Evolutionary conservation across 805 yeast species (phyloP), one percentile per base, ranked within the genome.

Genomic region (Priceomyces fermenticarens): DNA sequence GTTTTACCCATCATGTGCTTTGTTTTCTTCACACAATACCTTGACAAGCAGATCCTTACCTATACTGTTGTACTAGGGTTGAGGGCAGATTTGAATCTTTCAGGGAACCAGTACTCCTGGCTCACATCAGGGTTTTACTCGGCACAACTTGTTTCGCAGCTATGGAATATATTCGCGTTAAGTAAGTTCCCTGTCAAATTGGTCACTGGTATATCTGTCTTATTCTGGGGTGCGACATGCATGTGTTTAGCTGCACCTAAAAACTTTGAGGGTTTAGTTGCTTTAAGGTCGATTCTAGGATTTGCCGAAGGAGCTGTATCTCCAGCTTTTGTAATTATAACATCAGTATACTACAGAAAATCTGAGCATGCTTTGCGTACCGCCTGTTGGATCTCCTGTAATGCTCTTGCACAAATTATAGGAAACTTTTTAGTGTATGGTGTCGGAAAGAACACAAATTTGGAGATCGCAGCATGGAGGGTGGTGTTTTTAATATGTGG

Each of bases 101-200:
- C 44, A 1, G 67, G 68, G 12, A 49, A 58, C 29, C 57, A 67
- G 51, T 63, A 63, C 48, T 44, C 61, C 10, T 67, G 73, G 70
- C 59, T 64, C 45, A 64, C 73, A 32, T 52, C 71, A 45, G 56
- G 69, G 30, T 57, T 73, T 49, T 59, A 70, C 59, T 32, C 84
- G 30, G 90, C 89, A 2, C 84, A 82, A 53, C 56, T 84, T 35
- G 66, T 65, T 7, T 81, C 79, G 51, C 81, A 78, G 49, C 59
- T 75, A 41, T 77, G 80, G 4, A 68, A 74, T 3, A 57, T 68
- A 7, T 54, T 63, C 38, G 39, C 71, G 1, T 53, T 81, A 20
- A 89, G 84, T 56, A 67, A 65, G 39, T 73, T 79, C 38, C 84
- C 83, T 2, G 26, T 35, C 10, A 32, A 30, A n/a, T 25, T 17